A percentile compares a stretch with the other conserved stretches of the same genome.
Conservation (phyloP, 805 yeast species). For the Torulaspora delbrueckii region DNA sequence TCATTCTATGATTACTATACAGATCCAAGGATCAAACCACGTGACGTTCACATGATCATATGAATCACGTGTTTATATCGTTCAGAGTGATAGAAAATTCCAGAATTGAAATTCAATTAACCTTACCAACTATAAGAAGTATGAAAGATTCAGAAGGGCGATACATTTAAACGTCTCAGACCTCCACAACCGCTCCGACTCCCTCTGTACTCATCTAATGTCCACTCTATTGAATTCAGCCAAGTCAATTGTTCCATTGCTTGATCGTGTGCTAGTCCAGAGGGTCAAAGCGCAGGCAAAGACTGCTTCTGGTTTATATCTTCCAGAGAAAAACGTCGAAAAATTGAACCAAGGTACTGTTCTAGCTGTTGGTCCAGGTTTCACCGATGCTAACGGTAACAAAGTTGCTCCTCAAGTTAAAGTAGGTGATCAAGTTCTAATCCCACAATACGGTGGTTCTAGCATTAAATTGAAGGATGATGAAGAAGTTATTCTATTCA, state of each 20-base stretch:
- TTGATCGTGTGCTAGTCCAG: constrained; percentile 95
- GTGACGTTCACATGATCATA: too few relatives aligned
- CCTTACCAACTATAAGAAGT: background rate
- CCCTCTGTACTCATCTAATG: constrained; percentile 22
- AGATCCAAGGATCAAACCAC: background rate
- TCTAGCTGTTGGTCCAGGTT: constrained; percentile 93
- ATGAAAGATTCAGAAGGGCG: background rate
- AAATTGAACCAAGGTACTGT: constrained; percentile 91
- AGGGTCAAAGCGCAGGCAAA: constrained; percentile 85
- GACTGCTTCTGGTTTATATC: constrained; percentile 88
- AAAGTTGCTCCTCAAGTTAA: constrained; percentile 67
- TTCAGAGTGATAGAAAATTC: constrained; percentile 9
- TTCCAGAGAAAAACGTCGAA: constrained; percentile 94
- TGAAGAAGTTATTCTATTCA: constrained; percentile 67
- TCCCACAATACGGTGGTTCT: constrained; percentile 93
- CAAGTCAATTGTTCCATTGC: constrained; percentile 82
- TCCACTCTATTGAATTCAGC: constrained; percentile 71
- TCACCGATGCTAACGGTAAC: constrained; percentile 68
- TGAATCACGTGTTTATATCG: too few relatives aligned
- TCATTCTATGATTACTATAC: too few relatives aligned
- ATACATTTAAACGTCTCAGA: background rate
- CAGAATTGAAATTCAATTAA: constrained; percentile 5
- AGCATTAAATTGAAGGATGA: constrained; percentile 84
- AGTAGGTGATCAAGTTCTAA: constrained; percentile 90
- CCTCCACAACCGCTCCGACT: background rate